phyloP scores from a whole-genome alignment of 768 basidiomycete genomes.

The Boletus subparvulus region DNA sequence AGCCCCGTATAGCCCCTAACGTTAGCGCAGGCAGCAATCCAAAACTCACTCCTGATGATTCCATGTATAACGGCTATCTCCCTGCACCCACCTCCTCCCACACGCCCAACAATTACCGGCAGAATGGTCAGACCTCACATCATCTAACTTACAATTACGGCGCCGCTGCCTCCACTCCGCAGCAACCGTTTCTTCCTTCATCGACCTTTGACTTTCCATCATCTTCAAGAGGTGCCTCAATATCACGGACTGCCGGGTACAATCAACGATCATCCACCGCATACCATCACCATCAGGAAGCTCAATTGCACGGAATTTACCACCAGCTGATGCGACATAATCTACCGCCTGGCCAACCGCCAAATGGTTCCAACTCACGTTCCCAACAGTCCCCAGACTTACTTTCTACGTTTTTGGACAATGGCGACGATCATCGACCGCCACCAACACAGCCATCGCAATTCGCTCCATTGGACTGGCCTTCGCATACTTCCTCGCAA shows the following conservation, averaged over 20 bases:
- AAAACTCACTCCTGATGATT: constrained; percentile 29
- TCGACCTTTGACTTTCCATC: constrained; percentile 32
- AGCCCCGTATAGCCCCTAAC: constrained; percentile 30
- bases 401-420: constrained; percentile 32
- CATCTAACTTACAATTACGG: constrained; percentile 28
- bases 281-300: constrained; percentile 31
- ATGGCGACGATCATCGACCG: constrained; percentile 27
- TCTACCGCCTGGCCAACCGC: constrained; percentile 18
- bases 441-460: constrained; percentile 25
- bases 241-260: constrained; percentile 27
- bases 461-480: constrained; percentile 33
- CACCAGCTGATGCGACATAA: constrained; percentile 32
- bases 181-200: constrained; percentile 24
- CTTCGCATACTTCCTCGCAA: constrained; percentile 30
- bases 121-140: constrained; percentile 30
- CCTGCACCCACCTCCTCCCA: constrained; percentile 32
- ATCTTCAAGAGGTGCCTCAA: constrained; percentile 25
- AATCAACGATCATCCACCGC: constrained; percentile 23
- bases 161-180: constrained; percentile 14
- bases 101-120: constrained; percentile 28
- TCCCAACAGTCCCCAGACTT: constrained; percentile 28
- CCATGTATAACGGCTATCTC: constrained; percentile 32
- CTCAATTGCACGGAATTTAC: constrained; percentile 33
- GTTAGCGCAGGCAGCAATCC: constrained; percentile 20
- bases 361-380: constrained; percentile 17